Conservation (phyloP, 2,329 filamentous ascomycete genomes). For the Fusarium marasasianum region DNA sequence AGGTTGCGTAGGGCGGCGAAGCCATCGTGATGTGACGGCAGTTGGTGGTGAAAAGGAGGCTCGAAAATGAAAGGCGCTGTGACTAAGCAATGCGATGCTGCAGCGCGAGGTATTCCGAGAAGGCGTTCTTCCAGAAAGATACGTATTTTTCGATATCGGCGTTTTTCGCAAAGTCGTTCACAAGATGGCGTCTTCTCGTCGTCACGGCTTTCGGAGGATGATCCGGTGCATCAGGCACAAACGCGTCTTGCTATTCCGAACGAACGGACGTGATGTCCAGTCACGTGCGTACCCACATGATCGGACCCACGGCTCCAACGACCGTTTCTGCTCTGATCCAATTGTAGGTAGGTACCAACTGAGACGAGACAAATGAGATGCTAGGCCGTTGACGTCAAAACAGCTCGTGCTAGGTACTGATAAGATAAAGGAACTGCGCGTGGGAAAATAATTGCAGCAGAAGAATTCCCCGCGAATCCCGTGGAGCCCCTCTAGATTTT, state of each 20-base stretch:
- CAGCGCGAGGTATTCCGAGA: background rate
- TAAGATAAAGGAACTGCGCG: constrained; percentile 21
- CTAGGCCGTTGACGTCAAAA: constrained; percentile 33
- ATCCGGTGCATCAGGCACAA: constrained; percentile 6
- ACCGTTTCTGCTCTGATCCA: background rate
- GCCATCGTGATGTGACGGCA: constrained; percentile 53
- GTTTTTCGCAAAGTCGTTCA: background rate
- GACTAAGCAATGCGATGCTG: background rate
- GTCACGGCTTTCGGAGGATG: constrained; percentile 22
- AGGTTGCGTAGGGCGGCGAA: constrained; percentile 63
- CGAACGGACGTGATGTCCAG: constrained; percentile 2
- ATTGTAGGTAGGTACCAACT: background rate
- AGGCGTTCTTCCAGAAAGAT: background rate
- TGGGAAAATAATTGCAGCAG: background rate
- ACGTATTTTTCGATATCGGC: constrained; percentile 16
- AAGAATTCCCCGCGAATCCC: constrained; percentile 21
- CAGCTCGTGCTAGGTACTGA: background rate
- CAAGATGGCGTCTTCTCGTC: background rate
- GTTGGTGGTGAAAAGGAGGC: background rate
- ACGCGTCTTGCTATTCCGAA: constrained; percentile 21
- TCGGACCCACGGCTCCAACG: constrained; percentile 14
- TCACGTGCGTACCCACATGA: constrained; percentile 15
- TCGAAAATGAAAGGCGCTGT: background rate
- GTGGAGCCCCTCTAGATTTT: constrained; percentile 35
- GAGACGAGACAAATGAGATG: background rate